Conservation (phyloP, 805 yeast species). For the Yarrowia osloensis region DNA sequence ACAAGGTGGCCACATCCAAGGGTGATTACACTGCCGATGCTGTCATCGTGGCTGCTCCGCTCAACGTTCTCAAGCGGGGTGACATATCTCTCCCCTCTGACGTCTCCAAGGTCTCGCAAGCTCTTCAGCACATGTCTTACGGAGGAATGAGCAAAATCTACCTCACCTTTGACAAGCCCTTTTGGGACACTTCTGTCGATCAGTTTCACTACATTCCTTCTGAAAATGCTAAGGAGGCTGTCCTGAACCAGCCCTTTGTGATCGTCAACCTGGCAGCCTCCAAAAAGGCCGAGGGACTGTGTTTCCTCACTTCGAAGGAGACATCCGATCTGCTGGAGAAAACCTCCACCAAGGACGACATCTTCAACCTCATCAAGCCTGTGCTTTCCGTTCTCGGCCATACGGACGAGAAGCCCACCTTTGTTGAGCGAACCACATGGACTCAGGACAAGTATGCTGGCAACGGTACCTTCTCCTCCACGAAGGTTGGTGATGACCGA, state of each 20-base stretch:
- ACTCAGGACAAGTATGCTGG: conserved; percentile 40
- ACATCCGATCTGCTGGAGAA: conserved; percentile 33
- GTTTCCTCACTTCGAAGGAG: conserved; percentile 35
- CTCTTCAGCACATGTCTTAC: conserved; percentile 36
- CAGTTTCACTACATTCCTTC: conserved; percentile 38
- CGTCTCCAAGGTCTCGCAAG: conserved; percentile 33
- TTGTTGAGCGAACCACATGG: conserved; percentile 39
- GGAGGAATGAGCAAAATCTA: conserved; percentile 42
- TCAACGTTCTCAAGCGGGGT: conserved; percentile 38
- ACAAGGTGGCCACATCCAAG: conserved; percentile 28
- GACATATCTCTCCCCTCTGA: conserved; percentile 37
- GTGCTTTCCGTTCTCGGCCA: conserved; percentile 27
- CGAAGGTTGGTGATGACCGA: conserved; percentile 37
- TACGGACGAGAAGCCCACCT: conserved; percentile 30
- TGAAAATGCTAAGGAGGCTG: conserved; percentile 33
- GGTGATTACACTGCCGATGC: conserved; percentile 37
- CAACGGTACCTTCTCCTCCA: conserved; percentile 40
- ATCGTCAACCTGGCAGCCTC: conserved; percentile 36
- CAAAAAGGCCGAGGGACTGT: conserved; percentile 37
- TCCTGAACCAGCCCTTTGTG: conserved; percentile 34
- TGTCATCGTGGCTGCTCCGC: conserved; percentile 40
- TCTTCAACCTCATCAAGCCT: conserved; percentile 37
- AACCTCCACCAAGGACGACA: conserved; percentile 33
- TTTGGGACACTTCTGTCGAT: conserved; percentile 40
- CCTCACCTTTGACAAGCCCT: conserved; percentile 38